Percentiles rank a stretch among this genome's conserved stretches.
Conservation (phyloP, 2,329 filamentous ascomycete genomes). For the Phaeophleospora eucalypticola region DNA sequence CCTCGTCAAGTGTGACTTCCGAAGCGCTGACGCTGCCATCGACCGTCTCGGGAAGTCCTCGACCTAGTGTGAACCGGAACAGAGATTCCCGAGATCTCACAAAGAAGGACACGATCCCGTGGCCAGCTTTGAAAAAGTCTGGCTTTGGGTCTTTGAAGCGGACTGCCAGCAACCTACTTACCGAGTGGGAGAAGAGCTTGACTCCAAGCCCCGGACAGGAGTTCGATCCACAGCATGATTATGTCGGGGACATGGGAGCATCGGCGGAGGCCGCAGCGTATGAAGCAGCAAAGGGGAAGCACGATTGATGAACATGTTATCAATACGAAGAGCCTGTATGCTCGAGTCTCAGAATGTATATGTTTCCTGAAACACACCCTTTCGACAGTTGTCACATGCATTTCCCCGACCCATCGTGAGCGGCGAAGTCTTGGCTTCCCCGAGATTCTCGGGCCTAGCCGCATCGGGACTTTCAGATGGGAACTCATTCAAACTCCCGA, state of each 20-base stretch:
- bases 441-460: neutral
- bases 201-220: conserved; percentile 34
- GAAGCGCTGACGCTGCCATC: conserved; percentile 25
- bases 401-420: neutral
- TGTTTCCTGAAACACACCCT: neutral
- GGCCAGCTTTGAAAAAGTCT: conserved; percentile 64
- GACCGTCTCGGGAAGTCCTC: conserved; percentile 24
- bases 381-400: neutral
- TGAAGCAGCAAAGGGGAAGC: conserved; percentile 15
- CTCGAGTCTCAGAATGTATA: conserved; percentile 2
- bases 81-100: conserved; percentile 14
- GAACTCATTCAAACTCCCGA: too few relatives aligned
- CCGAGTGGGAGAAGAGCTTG: conserved; percentile 82
- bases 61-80: conserved; percentile 14
- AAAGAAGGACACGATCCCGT: conserved; percentile 49
- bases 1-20: conserved; percentile 22
- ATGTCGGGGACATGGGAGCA: conserved; percentile 25
- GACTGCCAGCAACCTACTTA: conserved; percentile 81
- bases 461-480: neutral
- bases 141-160: conserved; percentile 71
- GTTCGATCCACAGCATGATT: conserved; percentile 23
- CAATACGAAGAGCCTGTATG: neutral
- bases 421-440: neutral
- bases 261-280: conserved; percentile 23
- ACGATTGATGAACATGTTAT: conserved; percentile 13